Percentiles rank a stretch among this genome's conserved stretches.
Conservation (phyloP, 345 rosid genomes). For the Eucalyptus erythrocorys region DNA sequence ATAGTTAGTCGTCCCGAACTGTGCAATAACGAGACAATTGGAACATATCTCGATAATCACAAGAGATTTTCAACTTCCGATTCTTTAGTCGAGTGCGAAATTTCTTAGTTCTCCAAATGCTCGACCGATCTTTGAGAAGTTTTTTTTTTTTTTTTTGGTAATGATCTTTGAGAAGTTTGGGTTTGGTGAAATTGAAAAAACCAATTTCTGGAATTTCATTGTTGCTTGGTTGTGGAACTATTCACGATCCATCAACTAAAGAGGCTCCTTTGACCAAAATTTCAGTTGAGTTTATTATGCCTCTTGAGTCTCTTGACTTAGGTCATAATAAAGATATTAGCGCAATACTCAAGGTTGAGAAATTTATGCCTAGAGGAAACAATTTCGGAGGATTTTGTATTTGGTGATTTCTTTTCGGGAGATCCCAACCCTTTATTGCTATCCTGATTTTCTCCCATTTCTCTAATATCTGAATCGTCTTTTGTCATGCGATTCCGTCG, state of each 20-base stretch:
- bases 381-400: not conserved
- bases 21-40: too few relatives aligned
- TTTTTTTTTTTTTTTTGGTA: too few relatives aligned
- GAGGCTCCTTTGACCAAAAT: not conserved
- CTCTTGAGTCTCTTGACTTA: not conserved
- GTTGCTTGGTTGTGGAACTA: not conserved
- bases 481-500: too few relatives aligned
- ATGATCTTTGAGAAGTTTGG: too few relatives aligned
- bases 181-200: too few relatives aligned
- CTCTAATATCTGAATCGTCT: too few relatives aligned
- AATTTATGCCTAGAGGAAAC: not conserved
- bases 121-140: too few relatives aligned
- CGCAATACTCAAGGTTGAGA: not conserved
- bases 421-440: not conserved
- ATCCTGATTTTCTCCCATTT: not conserved
- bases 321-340: not conserved
- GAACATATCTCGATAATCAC: not conserved
- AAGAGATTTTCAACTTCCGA: not conserved
- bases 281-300: not conserved
- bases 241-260: too few relatives aligned
- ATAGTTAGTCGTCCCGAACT: not conserved
- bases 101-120: too few relatives aligned
- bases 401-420: not conserved
- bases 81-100: too few relatives aligned
- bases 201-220: too few relatives aligned